phyloP scores from a whole-genome alignment of 305 asterid species.

The Fraxinus baroniana region DNA sequence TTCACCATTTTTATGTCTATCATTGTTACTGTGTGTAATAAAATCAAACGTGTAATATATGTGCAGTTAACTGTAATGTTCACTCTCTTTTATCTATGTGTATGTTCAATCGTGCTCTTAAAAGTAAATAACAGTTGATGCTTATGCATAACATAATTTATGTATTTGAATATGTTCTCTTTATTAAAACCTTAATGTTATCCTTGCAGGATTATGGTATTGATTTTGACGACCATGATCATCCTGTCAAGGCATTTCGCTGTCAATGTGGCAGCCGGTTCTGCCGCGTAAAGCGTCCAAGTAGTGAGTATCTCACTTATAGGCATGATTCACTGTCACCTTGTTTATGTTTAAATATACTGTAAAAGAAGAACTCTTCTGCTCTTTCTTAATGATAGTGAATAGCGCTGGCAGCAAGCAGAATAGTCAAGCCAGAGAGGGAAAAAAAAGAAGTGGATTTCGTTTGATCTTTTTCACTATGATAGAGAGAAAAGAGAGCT shows the following conservation, averaged over 20 bases:
- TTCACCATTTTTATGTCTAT: not conserved
- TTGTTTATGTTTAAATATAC: not conserved
- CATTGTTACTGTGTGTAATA: not conserved
- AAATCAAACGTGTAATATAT: not conserved
- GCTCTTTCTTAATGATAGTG: not conserved
- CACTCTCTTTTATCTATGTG: not conserved
- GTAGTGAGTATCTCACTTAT: conserved; percentile 38
- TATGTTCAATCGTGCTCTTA: not conserved
- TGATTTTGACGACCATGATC: conserved; percentile 82
- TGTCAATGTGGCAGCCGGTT: conserved; percentile 56
- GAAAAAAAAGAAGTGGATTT: not conserved
- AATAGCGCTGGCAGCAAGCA: not conserved
- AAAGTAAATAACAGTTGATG: not conserved
- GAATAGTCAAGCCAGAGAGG: not conserved
- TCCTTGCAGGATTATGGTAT: conserved; percentile 83
- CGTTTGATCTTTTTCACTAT: too few relatives aligned
- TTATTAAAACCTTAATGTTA: conserved; percentile 16
- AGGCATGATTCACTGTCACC: not conserved
- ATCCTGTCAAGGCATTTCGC: conserved; percentile 77
- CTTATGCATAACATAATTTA: not conserved
- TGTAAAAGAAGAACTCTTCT: not conserved
- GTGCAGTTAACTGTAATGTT: not conserved
- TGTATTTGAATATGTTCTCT: not conserved
- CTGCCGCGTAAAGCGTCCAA: conserved; percentile 45
- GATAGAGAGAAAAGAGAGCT: too few relatives aligned